Evolutionary conservation across 257 asterid genomes (phyloP), one percentile per base, ranked within the genome.

Genomic region (Plantago elongata): DNA sequence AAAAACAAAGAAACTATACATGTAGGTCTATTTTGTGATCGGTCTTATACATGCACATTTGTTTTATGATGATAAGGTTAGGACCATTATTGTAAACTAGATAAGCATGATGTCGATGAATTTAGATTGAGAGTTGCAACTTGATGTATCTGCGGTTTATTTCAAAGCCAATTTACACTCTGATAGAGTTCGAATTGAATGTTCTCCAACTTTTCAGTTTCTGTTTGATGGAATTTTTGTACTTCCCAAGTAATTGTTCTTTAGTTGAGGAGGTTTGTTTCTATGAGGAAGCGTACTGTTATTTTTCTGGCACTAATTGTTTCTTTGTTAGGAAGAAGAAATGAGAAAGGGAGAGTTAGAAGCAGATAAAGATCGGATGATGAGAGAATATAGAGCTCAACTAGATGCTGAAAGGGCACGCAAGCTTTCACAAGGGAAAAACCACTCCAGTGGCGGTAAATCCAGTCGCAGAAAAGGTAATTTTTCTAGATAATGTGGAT

Each of bases 281-380:
- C 17, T 57, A 29, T 10, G 30, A 38, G 45, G 30, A 40, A 11
- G 40, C 40, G 58, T 8, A 57, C 9, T 42, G 45, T 40, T 14
- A 15, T 59, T 8, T 45, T 40, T 52, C 57, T 44, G 74, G 54
- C 54, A 45, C 79, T 74, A 59, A 79, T 52, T 75, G 49, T 71
- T 68, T 56, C 60, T 70, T 65, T 87, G 82, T 72, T 87, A 93
- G 99, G 99, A 93, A 77, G 99, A 93, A 83, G 99, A 93, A 89
- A 73, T 85, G 78, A 87, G 70, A 79, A 93, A 79, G 76, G 99
- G 97, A 51, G 99, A 89, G 79, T 76, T 93, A 80, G 99, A 93
- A 81, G 99, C 97, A 22, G 99, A 93, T 83, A 93, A 87, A 76
- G 99, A 93, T 72, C 84, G 71, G 78, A 93, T 89, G 97, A 93